phyloP scores from a whole-genome alignment of 2,329 filamentous ascomycete species.

The Ceratocystiopsis minuta region DNA sequence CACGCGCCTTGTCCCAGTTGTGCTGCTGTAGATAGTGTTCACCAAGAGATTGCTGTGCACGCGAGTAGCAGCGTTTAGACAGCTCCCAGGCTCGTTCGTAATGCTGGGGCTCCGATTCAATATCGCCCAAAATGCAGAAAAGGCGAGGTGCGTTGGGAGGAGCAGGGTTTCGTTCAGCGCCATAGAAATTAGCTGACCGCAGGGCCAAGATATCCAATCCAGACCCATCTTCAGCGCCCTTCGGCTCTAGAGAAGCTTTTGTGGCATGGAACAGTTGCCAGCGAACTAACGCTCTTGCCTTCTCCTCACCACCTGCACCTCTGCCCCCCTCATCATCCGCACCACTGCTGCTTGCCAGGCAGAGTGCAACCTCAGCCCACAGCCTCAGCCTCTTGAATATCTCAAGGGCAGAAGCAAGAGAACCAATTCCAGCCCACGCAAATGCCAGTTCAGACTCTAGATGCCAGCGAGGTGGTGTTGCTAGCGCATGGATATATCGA shows the following conservation, averaged over 20 bases:
- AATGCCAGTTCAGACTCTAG: constrained; percentile 84
- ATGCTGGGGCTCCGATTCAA: constrained; percentile 55
- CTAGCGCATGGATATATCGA: constrained; percentile 67
- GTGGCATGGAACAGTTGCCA: constrained; percentile 61
- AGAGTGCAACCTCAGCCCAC: constrained; percentile 90
- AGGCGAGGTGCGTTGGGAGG: constrained; percentile 72
- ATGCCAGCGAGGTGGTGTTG: constrained; percentile 78
- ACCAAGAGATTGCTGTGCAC: constrained; percentile 75
- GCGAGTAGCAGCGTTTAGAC: constrained; percentile 61
- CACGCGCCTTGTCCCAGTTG: constrained; percentile 50
- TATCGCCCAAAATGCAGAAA: constrained; percentile 84
- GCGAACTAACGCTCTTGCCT: constrained; percentile 59
- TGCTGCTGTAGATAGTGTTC: constrained; percentile 53
- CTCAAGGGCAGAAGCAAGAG: constrained; percentile 73
- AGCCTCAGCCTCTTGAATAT: constrained; percentile 88
- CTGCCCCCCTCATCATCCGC: constrained; percentile 40
- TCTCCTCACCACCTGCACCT: constrained; percentile 50
- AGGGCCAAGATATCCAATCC: constrained; percentile 39
- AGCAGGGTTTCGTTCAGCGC: constrained; percentile 49
- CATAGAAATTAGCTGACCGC: constrained; percentile 34
- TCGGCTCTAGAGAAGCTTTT: constrained; percentile 12
- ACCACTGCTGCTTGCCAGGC: constrained; percentile 46
- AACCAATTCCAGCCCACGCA: constrained; percentile 81
- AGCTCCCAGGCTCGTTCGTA: constrained; percentile 82
- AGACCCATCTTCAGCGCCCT: constrained; percentile 28